Evolutionary conservation across 179 eudicot species (phyloP), one percentile per base, ranked within the genome.

Genomic region (Beta lomatogona): DNA sequence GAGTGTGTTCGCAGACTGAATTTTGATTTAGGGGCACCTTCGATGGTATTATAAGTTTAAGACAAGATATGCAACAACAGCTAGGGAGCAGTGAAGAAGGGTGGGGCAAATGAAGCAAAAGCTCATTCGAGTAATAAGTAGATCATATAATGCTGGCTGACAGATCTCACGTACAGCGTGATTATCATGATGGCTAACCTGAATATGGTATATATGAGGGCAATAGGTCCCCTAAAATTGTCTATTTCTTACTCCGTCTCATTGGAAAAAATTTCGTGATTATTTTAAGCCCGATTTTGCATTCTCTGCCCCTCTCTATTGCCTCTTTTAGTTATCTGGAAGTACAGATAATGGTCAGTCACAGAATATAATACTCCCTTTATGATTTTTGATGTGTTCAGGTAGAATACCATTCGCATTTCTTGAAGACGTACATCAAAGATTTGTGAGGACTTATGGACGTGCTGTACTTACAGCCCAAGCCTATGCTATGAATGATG

Each of bases 401-500:
- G 99, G 97, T 75, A 89, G 99, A 79, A 92, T 95, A 53, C 98
- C 98, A 48, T 95, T 95, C 84, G 91, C 96, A 8, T 95, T 90
- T 88, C 92, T 95, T 82, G 98, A 95, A 88, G 99, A 95, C 78
- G 88, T 95, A 75, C 98, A 94, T 80, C 91, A 91, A 82, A 84
- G 94, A 86, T 95, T 94, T 85, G 97, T 95, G 83, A 90, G 87
- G 87, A 92, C 94, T 16, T 95, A 92, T 83, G 97, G 94, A 6
- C 92, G 90, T 75, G 91, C 94, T 41, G 92, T 93, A 68, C 88
- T 79, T 59, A 86, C 84, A 31, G 97, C 98, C 14, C 90, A 88
- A 54, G 97, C 98, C 53, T 95, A 95, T 79, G 97, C 90, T 25
- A 94, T 95, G 99, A 92, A 92, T 76, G 96, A 95, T 76, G 99